phyloP scores from a whole-genome alignment of 2,329 filamentous ascomycete species.

The Sordariomycetes sp. region DNA sequence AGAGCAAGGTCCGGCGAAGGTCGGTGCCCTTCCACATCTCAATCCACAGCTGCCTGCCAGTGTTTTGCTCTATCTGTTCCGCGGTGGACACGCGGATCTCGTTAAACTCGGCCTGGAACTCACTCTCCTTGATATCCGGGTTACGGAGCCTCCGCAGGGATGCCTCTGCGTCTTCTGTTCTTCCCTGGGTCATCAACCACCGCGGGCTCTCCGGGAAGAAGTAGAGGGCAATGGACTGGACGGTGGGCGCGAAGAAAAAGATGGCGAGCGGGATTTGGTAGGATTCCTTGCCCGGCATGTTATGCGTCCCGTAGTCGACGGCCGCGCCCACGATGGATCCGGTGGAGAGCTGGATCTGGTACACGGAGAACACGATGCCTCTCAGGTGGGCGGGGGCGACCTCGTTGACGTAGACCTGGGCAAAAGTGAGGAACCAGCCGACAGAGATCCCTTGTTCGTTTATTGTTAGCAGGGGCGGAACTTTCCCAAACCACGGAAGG shows the following conservation, averaged over 20 bases:
- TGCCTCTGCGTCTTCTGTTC: slow-evolving; percentile 16
- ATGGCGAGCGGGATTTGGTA: slow-evolving; percentile 14
- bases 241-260: slow-evolving; percentile 18
- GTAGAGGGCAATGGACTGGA: slow-evolving; percentile 18
- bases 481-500: no score
- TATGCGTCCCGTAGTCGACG: slow-evolving; percentile 18
- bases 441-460: slow-evolving; percentile 17
- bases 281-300: slow-evolving; percentile 7
- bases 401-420: slow-evolving; percentile 24
- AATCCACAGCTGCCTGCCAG: slow-evolving; percentile 15
- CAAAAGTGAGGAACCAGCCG: slow-evolving; percentile 23
- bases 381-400: slow-evolving; percentile 22
- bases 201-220: slow-evolving; percentile 26
- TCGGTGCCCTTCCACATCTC: slow-evolving; percentile 21
- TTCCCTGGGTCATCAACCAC: slow-evolving; percentile 25
- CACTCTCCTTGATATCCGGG: slow-evolving; percentile 13
- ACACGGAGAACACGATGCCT: slow-evolving; percentile 21
- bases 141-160: slow-evolving; percentile 13
- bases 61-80: slow-evolving; percentile 14
- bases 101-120: slow-evolving; percentile 18
- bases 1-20: slow-evolving; percentile 17
- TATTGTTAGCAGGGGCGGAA: background rate
- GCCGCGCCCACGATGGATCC: slow-evolving; percentile 21
- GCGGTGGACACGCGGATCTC: slow-evolving; percentile 17
- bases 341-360: slow-evolving; percentile 18